Base-by-base conservation (phyloP, 805 yeast genomes). In the Nakazawaea peltata region DNA sequence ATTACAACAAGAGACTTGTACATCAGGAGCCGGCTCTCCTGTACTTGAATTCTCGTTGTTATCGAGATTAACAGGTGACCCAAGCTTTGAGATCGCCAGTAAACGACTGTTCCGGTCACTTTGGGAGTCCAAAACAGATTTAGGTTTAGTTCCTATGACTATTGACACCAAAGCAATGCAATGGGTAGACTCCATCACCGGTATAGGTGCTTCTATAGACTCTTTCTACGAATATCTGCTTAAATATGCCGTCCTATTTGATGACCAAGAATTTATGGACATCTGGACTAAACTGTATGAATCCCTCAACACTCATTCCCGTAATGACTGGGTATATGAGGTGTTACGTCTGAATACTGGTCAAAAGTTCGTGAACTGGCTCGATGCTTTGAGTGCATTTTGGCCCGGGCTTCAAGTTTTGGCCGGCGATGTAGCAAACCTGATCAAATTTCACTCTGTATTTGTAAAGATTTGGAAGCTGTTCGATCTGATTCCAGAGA, bases 191-290 rank as follows among this genome's bases (percentile, higher is more conserved):
- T 52, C 67, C 0, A 56, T 76, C 27, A 74, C 92, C 0, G 95
- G 96, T 0, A 67, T 83, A 8, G 97, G 97, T 2, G 97, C 97
- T 0, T 81, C 94, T 2, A 72, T 85, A 12, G 97, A 88, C 55
- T 85, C 95, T 0, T 84, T 84, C 49, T 88, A 80, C 51, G 97
- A 88, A 50, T 84, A 87, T 55, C 82, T 95, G 0, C 65, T 85
- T 28, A 88, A 88, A 51, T 76, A 78, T 15, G 63, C 87, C 2
- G 69, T 88, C 9, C 50, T 88, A 11, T 85, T 87, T 41, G 74
- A 82, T 49, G 82, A 81, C 44, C 61, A 61, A 11, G 59, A 64
- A 10, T 57, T 74, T 26, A 49, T 52, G 26, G 49, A 59, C 2
- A 66, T 86, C 40, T 87, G 88, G 84, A 50, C 63, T 14, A 55